Percentiles rank a stretch among this genome's conserved stretches.
Evolutionary conservation across 768 basidiomycete genomes (phyloP).

Genomic region (Suillus cothurnatus): DNA sequence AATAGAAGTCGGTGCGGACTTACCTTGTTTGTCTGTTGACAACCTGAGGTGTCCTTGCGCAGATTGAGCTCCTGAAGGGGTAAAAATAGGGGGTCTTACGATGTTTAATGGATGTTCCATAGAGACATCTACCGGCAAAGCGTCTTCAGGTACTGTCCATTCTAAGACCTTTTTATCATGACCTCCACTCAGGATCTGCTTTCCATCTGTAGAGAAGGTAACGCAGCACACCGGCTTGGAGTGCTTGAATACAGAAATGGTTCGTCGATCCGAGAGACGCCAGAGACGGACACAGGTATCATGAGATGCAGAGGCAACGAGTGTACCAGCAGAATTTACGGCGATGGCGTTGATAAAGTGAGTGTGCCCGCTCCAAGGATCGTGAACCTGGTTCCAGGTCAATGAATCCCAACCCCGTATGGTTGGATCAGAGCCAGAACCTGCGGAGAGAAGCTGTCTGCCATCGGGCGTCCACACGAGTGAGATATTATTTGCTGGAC

Average conservation of each 20-base stretch:
- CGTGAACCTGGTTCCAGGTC: neutral
- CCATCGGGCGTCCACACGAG: neutral
- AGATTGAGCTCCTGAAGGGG: too few species aligned
- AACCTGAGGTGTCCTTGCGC: neutral
- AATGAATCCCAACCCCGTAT: neutral
- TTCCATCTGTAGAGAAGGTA: neutral
- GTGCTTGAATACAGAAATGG: neutral
- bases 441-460: neutral
- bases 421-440: neutral
- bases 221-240: neutral
- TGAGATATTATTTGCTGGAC: neutral
- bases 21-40: too few species aligned
- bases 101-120: too few species aligned
- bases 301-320: neutral
- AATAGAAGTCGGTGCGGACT: too few species aligned
- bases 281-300: neutral
- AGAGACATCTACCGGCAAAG: too few species aligned
- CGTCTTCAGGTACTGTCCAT: neutral
- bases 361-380: neutral
- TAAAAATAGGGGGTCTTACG: too few species aligned
- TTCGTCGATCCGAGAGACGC: neutral
- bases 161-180: neutral
- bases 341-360: neutral
- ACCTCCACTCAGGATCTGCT: neutral
- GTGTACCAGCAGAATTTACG: neutral